Evolutionary conservation across 192 early-diverging fungal genomes (phyloP).

Genomic region (Coemansia reversa): DNA sequence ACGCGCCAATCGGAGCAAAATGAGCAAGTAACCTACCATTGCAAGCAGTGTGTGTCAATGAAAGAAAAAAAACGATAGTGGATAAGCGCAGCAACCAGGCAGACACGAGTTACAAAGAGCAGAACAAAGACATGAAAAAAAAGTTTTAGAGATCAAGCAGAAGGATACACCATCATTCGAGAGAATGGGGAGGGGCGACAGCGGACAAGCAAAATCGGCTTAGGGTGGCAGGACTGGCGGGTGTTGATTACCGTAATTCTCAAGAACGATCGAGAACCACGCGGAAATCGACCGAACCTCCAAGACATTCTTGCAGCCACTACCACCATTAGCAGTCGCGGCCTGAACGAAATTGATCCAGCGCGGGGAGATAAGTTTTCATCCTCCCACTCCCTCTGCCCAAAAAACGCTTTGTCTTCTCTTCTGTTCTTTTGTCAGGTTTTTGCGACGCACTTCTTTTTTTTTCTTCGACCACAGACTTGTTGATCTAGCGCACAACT

Average conservation of each 20-base stretch:
- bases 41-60: not conserved
- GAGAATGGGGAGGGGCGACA: not conserved
- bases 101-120: not conserved
- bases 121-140: not conserved
- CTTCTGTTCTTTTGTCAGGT: not conserved
- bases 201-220: not conserved
- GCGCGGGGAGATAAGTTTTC: not conserved
- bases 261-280: conserved; percentile 19
- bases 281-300: conserved; percentile 13
- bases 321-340: not conserved
- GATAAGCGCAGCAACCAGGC: not conserved
- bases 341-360: not conserved
- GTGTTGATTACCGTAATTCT: conserved; percentile 27
- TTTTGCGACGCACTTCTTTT: not conserved
- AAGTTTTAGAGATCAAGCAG: not conserved
- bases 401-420: not conserved
- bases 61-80: not conserved
- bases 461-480: not conserved
- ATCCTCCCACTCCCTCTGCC: not conserved
- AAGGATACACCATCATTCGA: not conserved
- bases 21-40: not conserved
- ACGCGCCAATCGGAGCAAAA: not conserved
- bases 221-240: not conserved
- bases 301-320: not conserved
- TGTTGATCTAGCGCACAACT: not conserved